Base-by-base conservation (phyloP, 2,329 filamentous ascomycete genomes). In the Sclerotinia nivalis region DNA sequence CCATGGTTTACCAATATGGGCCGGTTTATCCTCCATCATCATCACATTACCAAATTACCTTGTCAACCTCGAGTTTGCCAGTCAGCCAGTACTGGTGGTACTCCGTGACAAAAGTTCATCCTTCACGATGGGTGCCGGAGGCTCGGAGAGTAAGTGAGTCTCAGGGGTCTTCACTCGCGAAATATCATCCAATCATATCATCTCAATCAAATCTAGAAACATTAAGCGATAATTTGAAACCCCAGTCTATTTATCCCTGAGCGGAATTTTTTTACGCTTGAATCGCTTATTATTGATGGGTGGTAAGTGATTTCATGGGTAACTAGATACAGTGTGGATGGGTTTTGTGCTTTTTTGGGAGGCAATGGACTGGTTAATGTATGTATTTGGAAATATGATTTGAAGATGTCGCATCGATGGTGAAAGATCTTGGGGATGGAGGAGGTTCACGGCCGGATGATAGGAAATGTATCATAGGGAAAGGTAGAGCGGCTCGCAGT, bases 281-380 rank as follows among this genome's bases (percentile, higher is more conserved):
- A 28, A 28, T 61, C 59, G 59, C 43, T 12, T 61, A 43, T 47
- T 28, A 31, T 22, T 31, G 58, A 37, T 60, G 58, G n/a, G 59
- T 40, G 59, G 59, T 61, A 47, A 18, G 40, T 47, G 8, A 20
- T 20, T 34, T 20, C 5, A 12, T 40, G 45, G 45, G 20, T 37
- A 10, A 40, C 4, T 56, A 28, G 54, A 20, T 31, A 10, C 43
- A 1, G 34, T 56, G 55, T 40, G 22, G 55, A 40, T 34, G 7
- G 8, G 5, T 20, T 2, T 55, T 31, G 15, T 31, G 52, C 25
- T 31, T 34, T 18, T 15, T 54, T 28, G 25, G 50, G 25, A 18
- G 12, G 50, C 25, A 9, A 28, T 12, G n/a, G n/a, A 9, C 9
- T 6, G 10, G 10, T 13, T 40, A 12, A 9, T 13, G 31, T 2